A percentile compares a stretch with the other conserved stretches of the same genome.
Evolutionary conservation across 768 basidiomycete genomes (phyloP).

Genomic region (Sporobolomyces phaffii): DNA sequence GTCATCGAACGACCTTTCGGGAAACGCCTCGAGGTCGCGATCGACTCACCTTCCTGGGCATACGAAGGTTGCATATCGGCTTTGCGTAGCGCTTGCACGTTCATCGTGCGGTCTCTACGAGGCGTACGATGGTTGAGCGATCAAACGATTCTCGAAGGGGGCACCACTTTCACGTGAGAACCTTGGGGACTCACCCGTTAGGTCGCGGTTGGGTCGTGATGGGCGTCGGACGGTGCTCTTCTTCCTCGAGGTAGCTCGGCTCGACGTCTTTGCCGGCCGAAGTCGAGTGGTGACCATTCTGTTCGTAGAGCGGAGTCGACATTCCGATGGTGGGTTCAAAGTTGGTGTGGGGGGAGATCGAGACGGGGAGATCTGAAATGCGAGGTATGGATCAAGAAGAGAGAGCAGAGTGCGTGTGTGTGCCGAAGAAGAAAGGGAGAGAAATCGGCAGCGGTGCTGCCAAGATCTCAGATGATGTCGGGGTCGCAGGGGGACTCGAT

Average conservation of each 20-base stretch:
- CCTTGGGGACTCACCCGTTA: not conserved
- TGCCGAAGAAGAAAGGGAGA: not conserved
- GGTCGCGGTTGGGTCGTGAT: not conserved
- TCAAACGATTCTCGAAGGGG: not conserved
- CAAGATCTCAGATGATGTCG: too few species aligned
- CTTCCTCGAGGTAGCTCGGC: not conserved
- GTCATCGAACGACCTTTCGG: not conserved
- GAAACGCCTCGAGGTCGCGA: slow-evolving; percentile 52
- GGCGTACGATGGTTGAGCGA: not conserved
- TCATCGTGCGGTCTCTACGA: slow-evolving; percentile 2
- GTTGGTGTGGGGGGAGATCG: not conserved
- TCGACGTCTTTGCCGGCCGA: not conserved
- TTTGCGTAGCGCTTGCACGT: slow-evolving; percentile 20
- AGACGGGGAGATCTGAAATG: not conserved
- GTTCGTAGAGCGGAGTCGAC: slow-evolving; percentile 4
- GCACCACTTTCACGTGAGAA: not conserved
- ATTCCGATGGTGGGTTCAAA: not conserved
- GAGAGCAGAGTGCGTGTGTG: not conserved
- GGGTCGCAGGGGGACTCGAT: too few species aligned
- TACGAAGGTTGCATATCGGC: slow-evolving; percentile 67
- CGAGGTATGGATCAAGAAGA: not conserved
- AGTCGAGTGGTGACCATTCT: not conserved
- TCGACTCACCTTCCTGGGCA: slow-evolving; percentile 56
- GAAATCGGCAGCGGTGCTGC: too few species aligned
- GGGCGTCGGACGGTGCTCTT: not conserved